Conservation (phyloP, 331 rosid genomes). For the Pyracantha coccinea region DNA sequence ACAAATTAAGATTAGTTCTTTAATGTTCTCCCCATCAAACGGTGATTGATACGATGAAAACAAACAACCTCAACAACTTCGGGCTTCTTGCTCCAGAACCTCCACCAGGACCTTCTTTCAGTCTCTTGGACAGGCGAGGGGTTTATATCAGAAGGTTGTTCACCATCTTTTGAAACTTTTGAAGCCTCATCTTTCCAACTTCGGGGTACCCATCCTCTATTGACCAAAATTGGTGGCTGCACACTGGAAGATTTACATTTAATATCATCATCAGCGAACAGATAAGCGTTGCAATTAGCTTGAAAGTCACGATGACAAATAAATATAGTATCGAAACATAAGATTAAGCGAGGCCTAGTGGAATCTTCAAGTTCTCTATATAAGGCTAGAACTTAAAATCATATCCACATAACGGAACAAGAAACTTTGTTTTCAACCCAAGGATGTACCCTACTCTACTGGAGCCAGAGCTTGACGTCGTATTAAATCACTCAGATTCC, state of each 20-base stretch:
- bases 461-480: not conserved
- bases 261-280: conserved; percentile 12
- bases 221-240: conserved; percentile 62
- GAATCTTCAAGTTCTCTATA: not conserved
- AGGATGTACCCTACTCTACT: not conserved
- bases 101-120: conserved; percentile 76
- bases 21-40: not conserved
- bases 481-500: no score
- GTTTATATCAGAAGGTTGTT: conserved; percentile 23
- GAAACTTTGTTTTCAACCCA: not conserved
- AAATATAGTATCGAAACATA: not conserved
- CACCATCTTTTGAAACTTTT: conserved; percentile 29
- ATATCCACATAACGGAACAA: no score
- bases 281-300: not conserved
- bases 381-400: not conserved
- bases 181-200: conserved; percentile 69
- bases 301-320: not conserved
- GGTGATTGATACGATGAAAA: conserved; percentile 6
- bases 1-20: conserved; percentile 13
- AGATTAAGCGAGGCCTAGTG: not conserved
- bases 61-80: conserved; percentile 43
- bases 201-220: conserved; percentile 97
- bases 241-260: conserved; percentile 41
- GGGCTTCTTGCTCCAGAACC: conserved; percentile 56
- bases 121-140: conserved; percentile 28